phyloP scores from a whole-genome alignment of 2,329 filamentous ascomycete genomes.

The Fusarium poae region DNA sequence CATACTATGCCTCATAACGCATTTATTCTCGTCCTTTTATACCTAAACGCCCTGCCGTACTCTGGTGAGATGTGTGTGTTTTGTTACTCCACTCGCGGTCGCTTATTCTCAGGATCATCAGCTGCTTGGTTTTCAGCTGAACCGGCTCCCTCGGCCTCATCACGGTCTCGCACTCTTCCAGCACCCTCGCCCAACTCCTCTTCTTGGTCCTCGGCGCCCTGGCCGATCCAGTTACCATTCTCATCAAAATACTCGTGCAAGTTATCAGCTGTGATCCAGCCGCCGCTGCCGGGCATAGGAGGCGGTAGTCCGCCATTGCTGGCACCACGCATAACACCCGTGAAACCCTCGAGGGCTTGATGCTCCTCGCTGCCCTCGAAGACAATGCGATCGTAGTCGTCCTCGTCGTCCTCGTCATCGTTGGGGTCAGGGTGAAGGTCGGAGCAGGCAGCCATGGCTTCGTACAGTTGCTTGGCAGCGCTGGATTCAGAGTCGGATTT shows the following conservation, averaged over 20 bases:
- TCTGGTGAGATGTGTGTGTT: constrained; percentile 6
- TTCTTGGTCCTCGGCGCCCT: constrained; percentile 54
- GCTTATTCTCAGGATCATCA: constrained; percentile 61
- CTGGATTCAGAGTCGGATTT: constrained; percentile 42
- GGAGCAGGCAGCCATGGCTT: constrained; percentile 79
- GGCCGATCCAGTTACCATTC: constrained; percentile 79
- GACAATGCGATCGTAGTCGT: constrained; percentile 66
- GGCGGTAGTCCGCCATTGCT: constrained; percentile 69
- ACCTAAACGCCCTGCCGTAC: constrained; percentile 42
- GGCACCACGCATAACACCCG: constrained; percentile 65
- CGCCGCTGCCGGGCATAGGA: constrained; percentile 78
- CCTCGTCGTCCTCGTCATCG: constrained; percentile 69
- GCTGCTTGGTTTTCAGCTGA: constrained; percentile 57
- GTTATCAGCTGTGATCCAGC: constrained; percentile 94
- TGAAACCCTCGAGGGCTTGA: constrained; percentile 68
- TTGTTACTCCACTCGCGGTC: constrained; percentile 60
- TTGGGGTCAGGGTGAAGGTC: constrained; percentile 80
- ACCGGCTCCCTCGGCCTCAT: constrained; percentile 65
- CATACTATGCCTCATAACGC: constrained; percentile 14
- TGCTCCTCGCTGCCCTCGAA: constrained; percentile 66
- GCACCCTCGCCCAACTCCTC: constrained; percentile 73
- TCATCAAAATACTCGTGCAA: constrained; percentile 85
- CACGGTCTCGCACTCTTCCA: constrained; percentile 67
- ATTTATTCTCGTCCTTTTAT: constrained; percentile 21
- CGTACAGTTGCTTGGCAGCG: constrained; percentile 65